phyloP scores from a whole-genome alignment of 306 rosid genomes.

The Pterocarpus santalinus region DNA sequence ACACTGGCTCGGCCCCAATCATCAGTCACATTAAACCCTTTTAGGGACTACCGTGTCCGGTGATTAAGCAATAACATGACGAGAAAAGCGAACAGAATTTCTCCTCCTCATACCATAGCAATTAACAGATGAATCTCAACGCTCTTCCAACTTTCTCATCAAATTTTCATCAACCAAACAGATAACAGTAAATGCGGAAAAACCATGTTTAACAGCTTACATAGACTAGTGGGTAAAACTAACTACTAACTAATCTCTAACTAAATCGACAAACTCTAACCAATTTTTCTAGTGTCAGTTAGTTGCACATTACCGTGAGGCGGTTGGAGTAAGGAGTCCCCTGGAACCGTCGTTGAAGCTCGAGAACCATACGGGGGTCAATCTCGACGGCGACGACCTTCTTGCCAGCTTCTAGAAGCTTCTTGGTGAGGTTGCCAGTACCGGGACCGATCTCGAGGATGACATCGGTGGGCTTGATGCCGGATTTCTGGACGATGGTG shows the following conservation, averaged over 20 bases:
- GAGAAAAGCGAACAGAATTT: background rate
- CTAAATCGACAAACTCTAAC: background rate
- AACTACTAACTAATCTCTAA: background rate
- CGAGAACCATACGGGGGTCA: constrained; percentile 96
- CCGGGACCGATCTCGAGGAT: constrained; percentile 65
- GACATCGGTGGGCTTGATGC: constrained; percentile 55
- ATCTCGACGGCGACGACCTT: constrained; percentile 83
- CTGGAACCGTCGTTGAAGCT: constrained; percentile 79
- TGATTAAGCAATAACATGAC: no score
- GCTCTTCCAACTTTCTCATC: background rate
- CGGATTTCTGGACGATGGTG: constrained; percentile 56
- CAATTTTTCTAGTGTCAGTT: background rate
- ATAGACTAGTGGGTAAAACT: no score
- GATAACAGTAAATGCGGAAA: background rate
- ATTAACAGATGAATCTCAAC: background rate
- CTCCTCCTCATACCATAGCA: background rate
- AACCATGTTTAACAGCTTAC: no score
- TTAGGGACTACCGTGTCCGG: no score
- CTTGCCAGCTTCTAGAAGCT: constrained; percentile 67
- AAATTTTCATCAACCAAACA: background rate
- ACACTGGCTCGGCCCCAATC: no score
- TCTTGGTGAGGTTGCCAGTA: constrained; percentile 60
- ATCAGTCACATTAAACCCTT: no score
- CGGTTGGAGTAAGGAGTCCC: constrained; percentile 75
- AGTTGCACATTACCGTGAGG: constrained; percentile 58